A percentile compares a stretch with the other conserved stretches of the same genome.
Conservation (phyloP, 805 yeast genomes). For the Martiniozyma abietophila region DNA sequence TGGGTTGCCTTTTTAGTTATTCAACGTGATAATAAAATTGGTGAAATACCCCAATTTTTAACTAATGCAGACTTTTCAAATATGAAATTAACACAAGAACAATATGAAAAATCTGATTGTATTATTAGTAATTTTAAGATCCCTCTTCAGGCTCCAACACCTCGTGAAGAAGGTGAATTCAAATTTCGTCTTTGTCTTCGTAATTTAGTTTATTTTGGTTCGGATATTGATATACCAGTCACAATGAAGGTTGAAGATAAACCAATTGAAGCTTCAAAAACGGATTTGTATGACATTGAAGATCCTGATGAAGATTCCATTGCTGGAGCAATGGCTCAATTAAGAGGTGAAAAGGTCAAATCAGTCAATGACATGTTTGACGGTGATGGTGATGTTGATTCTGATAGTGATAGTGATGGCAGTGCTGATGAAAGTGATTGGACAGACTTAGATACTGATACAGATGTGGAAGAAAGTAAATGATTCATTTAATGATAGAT, state of each 20-base stretch:
- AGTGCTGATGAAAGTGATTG: constrained; percentile 21
- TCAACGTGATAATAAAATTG: constrained; percentile 73
- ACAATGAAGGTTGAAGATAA: constrained; percentile 60
- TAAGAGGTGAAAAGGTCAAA: constrained; percentile 53
- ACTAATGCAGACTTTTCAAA: constrained; percentile 47
- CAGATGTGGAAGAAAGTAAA: constrained; percentile 45
- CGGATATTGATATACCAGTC: constrained; percentile 66
- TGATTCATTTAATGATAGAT: constrained; percentile 2
- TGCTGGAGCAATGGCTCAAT: constrained; percentile 65
- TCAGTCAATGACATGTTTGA: constrained; percentile 29
- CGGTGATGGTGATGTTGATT: constrained; percentile 20
- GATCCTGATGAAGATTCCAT: constrained; percentile 68
- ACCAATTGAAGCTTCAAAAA: constrained; percentile 33
- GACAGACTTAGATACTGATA: constrained; percentile 55
- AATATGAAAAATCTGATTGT: constrained; percentile 36
- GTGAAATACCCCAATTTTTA: constrained; percentile 54
- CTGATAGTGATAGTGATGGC: constrained; percentile 9
- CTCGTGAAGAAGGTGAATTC: constrained; percentile 54
- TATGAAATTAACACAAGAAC: constrained; percentile 41
- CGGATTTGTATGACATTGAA: constrained; percentile 47
- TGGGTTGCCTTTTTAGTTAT: constrained; percentile 66
- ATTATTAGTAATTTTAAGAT: constrained; percentile 67
- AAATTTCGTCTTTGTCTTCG: constrained; percentile 64
- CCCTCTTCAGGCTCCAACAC: constrained; percentile 67
- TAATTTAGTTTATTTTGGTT: constrained; percentile 72